Conservation (phyloP, 2,329 filamentous ascomycete genomes). For the Blumeria hordei region DNA sequence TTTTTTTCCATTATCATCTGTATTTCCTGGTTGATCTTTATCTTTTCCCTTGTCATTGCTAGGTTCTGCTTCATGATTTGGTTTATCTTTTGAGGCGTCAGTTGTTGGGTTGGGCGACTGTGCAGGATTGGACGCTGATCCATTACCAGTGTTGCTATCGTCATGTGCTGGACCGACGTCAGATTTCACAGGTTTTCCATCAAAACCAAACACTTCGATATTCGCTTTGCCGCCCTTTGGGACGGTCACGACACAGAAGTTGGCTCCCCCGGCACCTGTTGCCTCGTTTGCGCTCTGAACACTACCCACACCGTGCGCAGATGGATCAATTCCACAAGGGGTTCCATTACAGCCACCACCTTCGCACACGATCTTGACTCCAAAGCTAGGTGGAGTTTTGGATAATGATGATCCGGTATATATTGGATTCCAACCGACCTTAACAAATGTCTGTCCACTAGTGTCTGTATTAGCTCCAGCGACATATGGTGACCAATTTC, state of each 20-base stretch:
- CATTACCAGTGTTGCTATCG: not conserved
- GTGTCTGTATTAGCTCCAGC: conserved; percentile 47
- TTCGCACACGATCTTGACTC: conserved; percentile 45
- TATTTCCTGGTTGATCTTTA: no score
- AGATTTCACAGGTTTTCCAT: not conserved
- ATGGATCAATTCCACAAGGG: conserved; percentile 49
- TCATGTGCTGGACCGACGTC: no score
- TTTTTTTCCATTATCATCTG: no score
- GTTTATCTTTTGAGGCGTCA: not conserved
- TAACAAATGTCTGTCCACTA: conserved; percentile 38
- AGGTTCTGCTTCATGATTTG: not conserved
- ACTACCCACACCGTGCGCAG: conserved; percentile 27
- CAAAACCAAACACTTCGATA: conserved; percentile 34
- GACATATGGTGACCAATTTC: conserved; percentile 60
- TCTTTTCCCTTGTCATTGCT: no score
- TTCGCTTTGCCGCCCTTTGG: conserved; percentile 39
- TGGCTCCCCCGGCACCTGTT: conserved; percentile 39
- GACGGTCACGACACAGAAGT: conserved; percentile 58
- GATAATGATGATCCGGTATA: conserved; percentile 31
- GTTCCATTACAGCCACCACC: conserved; percentile 42
- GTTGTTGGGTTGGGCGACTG: not conserved
- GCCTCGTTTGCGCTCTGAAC: conserved; percentile 30
- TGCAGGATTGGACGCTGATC: not conserved
- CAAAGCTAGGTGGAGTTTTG: conserved; percentile 35
- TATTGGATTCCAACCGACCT: conserved; percentile 57